Base-by-base conservation (phyloP, 2,329 filamentous ascomycete genomes). In the Leptographium lundbergii region DNA sequence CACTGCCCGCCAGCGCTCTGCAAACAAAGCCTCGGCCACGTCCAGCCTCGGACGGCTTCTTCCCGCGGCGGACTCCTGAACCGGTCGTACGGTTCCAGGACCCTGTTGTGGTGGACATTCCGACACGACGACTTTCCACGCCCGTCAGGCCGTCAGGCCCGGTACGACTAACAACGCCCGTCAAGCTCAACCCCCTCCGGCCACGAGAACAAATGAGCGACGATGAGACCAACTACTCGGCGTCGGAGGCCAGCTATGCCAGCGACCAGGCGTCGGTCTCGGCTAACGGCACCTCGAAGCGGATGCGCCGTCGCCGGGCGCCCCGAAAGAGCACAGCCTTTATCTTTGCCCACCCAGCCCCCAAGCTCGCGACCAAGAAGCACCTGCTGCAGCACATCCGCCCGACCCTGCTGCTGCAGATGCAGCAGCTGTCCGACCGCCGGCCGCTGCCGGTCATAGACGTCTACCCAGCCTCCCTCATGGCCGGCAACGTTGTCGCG, bases 371-470 rank as follows among this genome's bases (percentile, higher is more conserved):
- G 63, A 74, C 77, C 66, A 79, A 84, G 66, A 87, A 86, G 67
- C 77, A 87, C 27, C 78, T 86, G 62, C 74, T 89, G 42, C 76
- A 87, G 17, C 81, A 86, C 65, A 76, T 87, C 34, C 81, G 86
- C 19, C 86, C 87, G 13, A 82, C 82, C 57, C 73, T 90, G 22
- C 73, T 90, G 6, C 76, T 91, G 6, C 88, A 92, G 69, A 73
- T 91, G 19, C 88, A 91, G 66, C 78, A 81, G 60, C 69, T 89
- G n/a, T 75, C 79, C 2, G 78, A 82, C 61, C 75, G 75, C 19
- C 80, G 87, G 27, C 85, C 86, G 0, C 77, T 77, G 57, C 88
- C 88, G 0, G 80, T 82, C 4, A 83, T 89, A 63, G 88, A 92
- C 65, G 81, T 89, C n/a, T 79, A 90, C 50, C 86, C 87, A 0